Percentiles rank a stretch among this genome's conserved stretches.
Evolutionary conservation across 2,329 filamentous ascomycete genomes (phyloP).

Genomic region (Coniochaeta sp.): DNA sequence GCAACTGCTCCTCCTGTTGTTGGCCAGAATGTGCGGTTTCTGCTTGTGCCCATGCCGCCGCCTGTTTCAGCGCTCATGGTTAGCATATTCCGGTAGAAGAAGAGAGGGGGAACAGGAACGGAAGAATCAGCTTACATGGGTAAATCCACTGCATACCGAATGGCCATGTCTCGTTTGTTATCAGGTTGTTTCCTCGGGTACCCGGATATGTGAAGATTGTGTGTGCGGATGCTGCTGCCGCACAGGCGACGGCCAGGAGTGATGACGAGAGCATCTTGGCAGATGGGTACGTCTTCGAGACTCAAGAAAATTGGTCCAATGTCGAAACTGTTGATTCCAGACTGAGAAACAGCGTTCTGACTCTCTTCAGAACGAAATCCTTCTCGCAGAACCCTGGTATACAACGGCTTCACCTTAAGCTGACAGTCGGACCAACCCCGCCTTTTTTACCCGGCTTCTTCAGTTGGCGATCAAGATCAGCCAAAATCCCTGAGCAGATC

Average conservation of each 20-base stretch:
- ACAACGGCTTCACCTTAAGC: not conserved
- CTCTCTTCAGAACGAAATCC: not conserved
- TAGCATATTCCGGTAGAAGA: not conserved
- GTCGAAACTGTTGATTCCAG: not conserved
- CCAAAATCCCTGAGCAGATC: not conserved
- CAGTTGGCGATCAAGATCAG: not conserved
- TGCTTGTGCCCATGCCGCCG: constrained; percentile 69
- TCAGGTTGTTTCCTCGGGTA: constrained; percentile 80
- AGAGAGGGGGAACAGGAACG: not conserved
- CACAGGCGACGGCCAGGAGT: constrained; percentile 34
- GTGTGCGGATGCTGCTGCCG: constrained; percentile 54
- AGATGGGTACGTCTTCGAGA: constrained; percentile 8
- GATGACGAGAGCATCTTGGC: constrained; percentile 38
- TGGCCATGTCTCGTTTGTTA: constrained; percentile 69
- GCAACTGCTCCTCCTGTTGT: constrained; percentile 78
- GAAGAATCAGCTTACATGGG: constrained; percentile 60
- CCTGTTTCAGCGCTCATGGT: constrained; percentile 41
- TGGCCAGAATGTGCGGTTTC: constrained; percentile 90
- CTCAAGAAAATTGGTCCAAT: not conserved
- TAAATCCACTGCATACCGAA: constrained; percentile 96
- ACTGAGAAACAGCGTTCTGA: not conserved
- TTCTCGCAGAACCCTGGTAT: not conserved
- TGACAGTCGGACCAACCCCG: not conserved
- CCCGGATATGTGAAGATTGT: constrained; percentile 81
- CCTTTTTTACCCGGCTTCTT: not conserved